Evolutionary conservation across 371 early-diverging fungal genomes (phyloP).

Genomic region (Amoeboaphelidium protococcarum): DNA sequence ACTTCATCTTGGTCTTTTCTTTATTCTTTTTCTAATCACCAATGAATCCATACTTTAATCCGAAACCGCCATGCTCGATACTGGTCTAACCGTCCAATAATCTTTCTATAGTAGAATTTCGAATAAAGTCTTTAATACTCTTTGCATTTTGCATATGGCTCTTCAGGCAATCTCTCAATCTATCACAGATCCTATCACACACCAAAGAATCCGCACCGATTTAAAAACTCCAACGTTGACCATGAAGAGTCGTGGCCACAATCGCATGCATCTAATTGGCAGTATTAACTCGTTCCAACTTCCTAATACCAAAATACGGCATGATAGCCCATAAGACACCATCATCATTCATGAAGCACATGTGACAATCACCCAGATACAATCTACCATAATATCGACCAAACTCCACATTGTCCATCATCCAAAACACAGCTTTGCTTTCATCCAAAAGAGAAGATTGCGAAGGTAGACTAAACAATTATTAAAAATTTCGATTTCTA

Average conservation of each 20-base stretch:
- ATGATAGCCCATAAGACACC: slow-evolving; percentile 44
- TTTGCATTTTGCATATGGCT: slow-evolving; percentile 41
- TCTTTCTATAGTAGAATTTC: slow-evolving; percentile 42
- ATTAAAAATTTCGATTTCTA: slow-evolving; percentile 43
- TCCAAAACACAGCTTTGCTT: slow-evolving; percentile 13
- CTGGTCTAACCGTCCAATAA: slow-evolving; percentile 27
- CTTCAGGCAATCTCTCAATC: slow-evolving; percentile 20
- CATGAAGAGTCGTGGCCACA: slow-evolving; percentile 30
- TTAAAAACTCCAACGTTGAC: slow-evolving; percentile 1
- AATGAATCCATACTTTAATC: slow-evolving; percentile 55
- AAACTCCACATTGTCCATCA: slow-evolving; percentile 12
- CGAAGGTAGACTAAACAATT: slow-evolving; percentile 33
- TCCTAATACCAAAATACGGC: slow-evolving; percentile 63
- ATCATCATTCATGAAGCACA: slow-evolving; percentile 35
- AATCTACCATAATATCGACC: slow-evolving; percentile 25
- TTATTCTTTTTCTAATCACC: slow-evolving; percentile 38
- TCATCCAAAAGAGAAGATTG: slow-evolving; percentile 31
- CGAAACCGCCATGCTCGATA: slow-evolving; percentile 36
- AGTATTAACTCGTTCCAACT: slow-evolving; percentile 47
- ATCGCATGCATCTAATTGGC: slow-evolving; percentile 15
- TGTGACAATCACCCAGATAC: slow-evolving; percentile 49
- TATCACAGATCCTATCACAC: slow-evolving; percentile 21
- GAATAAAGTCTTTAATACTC: slow-evolving; percentile 47
- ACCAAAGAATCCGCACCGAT: not conserved
- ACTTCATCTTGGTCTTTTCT: slow-evolving; percentile 36